phyloP scores from a whole-genome alignment of 208 protist genomes.

The Endotrypanum monterogeii region DNA sequence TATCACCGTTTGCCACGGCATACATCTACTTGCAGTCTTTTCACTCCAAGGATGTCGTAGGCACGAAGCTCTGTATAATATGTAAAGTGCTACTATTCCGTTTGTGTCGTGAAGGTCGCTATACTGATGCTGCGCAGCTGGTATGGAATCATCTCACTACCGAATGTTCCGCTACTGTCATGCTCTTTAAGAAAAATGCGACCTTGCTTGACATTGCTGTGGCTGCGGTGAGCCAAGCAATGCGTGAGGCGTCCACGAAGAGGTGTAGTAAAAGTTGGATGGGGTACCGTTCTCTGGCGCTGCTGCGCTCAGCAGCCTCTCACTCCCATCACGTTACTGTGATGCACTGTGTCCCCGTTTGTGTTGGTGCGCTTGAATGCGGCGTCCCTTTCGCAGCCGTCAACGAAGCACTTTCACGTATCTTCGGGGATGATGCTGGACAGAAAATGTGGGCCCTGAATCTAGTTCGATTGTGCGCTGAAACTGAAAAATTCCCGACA shows the following conservation, averaged over 20 bases:
- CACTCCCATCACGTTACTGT: constrained; percentile 11
- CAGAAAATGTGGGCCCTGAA: constrained; percentile 24
- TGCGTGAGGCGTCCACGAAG: constrained; percentile 28
- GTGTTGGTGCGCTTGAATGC: constrained; percentile 47
- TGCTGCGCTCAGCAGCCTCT: constrained; percentile 37
- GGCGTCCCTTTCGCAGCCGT: constrained; percentile 65
- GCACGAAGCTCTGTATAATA: constrained; percentile 28
- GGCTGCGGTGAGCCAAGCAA: constrained; percentile 38
- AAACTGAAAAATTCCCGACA: constrained; percentile 1
- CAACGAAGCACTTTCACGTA: constrained; percentile 32
- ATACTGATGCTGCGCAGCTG: constrained; percentile 45
- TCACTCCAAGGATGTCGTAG: constrained; percentile 30
- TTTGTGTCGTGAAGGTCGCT: constrained; percentile 27
- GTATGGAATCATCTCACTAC: constrained; percentile 74
- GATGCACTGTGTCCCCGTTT: constrained; percentile 50
- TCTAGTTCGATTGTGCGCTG: constrained; percentile 22
- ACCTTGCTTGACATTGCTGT: constrained; percentile 30
- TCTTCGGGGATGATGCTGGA: constrained; percentile 25
- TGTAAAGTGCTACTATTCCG: constrained; percentile 36
- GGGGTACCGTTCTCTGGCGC: constrained; percentile 56
- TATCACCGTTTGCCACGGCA: constrained; percentile 48
- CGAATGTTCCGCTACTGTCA: constrained; percentile 7
- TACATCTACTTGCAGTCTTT: constrained; percentile 38
- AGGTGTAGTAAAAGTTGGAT: constrained; percentile 43
- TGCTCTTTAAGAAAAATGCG: constrained; percentile 28